These are phyloP conservation scores for Dentipellis sp. DNA, from an alignment of 768 basidiomycete species.

Conservation along the genomic window DNA sequence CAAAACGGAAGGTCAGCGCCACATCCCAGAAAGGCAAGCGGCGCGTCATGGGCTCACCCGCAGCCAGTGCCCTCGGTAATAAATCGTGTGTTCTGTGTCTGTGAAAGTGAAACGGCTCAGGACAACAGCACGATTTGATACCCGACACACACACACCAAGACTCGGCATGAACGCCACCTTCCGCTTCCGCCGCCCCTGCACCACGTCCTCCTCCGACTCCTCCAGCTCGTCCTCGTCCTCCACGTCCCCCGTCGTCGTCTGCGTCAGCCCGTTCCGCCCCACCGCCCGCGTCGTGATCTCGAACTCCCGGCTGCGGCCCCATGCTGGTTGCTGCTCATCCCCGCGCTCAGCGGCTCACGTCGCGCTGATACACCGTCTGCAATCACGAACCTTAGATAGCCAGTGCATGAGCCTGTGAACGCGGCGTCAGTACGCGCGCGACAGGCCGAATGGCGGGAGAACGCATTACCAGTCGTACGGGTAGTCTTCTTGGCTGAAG, in stretches of 20 bases:
- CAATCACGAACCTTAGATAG: conserved; percentile 54
- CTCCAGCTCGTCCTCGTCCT: conserved; percentile 59
- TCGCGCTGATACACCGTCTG: neutral
- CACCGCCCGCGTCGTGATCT: conserved; percentile 74
- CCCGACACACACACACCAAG: conserved; percentile 40
- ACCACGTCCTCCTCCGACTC: conserved; percentile 52
- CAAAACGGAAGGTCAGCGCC: neutral
- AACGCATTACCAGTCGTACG: conserved; percentile 63
- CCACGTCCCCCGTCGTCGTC: conserved; percentile 65
- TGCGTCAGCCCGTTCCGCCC: conserved; percentile 57
- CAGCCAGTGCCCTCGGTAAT: conserved; percentile 85
- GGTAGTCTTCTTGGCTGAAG: conserved; percentile 82
- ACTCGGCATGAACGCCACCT: conserved; percentile 82
- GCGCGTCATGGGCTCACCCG: conserved; percentile 38
- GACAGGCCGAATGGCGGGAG: neutral
- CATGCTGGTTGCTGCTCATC: conserved; percentile 74
- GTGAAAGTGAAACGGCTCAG: conserved; percentile 4
- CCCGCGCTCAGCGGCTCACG: neutral
- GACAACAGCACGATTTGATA: conserved; percentile 5
- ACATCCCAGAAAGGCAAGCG: conserved; percentile 9
- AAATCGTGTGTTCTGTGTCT: conserved; percentile 87
- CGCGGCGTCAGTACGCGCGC: conserved; percentile 2
- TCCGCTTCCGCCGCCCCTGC: conserved; percentile 65
- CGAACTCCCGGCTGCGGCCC: conserved; percentile 83
- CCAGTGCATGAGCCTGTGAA: conserved; percentile 81